These are phyloP conservation scores for Nepenthes gracilis DNA, from an alignment of 148 eudicot genomes.

Conservation along the genomic window DNA sequence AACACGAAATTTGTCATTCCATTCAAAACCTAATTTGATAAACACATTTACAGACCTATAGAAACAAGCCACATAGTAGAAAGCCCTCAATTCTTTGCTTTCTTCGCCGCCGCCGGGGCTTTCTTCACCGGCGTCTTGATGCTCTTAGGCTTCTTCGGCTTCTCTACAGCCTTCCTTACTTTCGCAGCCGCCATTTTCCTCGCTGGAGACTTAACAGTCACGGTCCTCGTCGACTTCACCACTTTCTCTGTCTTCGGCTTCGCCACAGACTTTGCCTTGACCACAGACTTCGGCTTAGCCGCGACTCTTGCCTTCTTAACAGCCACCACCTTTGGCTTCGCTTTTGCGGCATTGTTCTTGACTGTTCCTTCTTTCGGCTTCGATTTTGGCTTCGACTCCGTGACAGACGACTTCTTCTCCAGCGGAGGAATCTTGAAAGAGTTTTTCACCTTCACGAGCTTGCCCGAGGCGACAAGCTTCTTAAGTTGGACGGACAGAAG, in stretches of 20 bases:
- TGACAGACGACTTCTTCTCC: slow-evolving; percentile 11
- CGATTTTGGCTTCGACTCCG: slow-evolving; percentile 7
- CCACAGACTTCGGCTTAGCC: slow-evolving; percentile 4
- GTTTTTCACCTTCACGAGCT: slow-evolving; percentile 51
- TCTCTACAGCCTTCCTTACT: slow-evolving; percentile 23
- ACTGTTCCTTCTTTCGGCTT: slow-evolving; percentile 13
- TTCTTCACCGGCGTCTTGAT: slow-evolving; percentile 25
- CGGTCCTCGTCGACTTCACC: slow-evolving; percentile 9
- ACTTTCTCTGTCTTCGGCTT: slow-evolving; percentile 13
- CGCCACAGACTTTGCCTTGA: slow-evolving; percentile 6
- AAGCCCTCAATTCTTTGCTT: too few species aligned
- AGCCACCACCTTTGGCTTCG: slow-evolving; percentile 10
- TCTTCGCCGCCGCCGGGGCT: too few species aligned
- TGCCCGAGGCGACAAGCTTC: slow-evolving; percentile 48
- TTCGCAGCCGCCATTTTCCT: slow-evolving; percentile 8
- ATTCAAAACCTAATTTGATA: too few species aligned
- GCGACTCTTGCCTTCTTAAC: slow-evolving; percentile 5
- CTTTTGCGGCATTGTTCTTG: slow-evolving; percentile 14
- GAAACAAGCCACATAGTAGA: too few species aligned
- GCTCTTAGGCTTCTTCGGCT: slow-evolving; percentile 17
- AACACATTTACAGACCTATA: too few species aligned
- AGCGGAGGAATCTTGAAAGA: slow-evolving; percentile 50
- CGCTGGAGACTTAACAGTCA: slow-evolving; percentile 6
- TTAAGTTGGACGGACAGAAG: slow-evolving; percentile 46
- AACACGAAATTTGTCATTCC: too few species aligned